These are phyloP conservation scores for Geotrichum ghanense DNA, from an alignment of 805 yeast species.

Conservation along the genomic window DNA sequence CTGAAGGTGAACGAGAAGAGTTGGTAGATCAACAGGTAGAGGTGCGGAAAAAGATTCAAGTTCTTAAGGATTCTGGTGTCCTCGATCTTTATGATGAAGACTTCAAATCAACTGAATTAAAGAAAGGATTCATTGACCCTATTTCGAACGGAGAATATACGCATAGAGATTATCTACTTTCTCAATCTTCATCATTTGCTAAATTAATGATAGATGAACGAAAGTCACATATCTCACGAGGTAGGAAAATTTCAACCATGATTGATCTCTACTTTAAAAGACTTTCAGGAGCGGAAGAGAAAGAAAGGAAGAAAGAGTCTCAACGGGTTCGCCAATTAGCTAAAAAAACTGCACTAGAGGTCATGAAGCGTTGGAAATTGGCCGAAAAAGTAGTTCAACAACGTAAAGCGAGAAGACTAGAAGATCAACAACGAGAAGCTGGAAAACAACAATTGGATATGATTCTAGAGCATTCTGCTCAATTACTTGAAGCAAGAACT, in stretches of 20 bases:
- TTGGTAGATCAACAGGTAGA: constrained; percentile 42
- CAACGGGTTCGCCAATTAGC: constrained; percentile 59
- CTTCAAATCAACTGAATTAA: constrained; percentile 28
- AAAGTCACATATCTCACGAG: constrained; percentile 50
- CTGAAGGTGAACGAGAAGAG: constrained; percentile 48
- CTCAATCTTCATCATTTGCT: constrained; percentile 66
- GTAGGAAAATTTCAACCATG: constrained; percentile 67
- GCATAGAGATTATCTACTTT: constrained; percentile 60
- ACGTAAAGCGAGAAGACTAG: constrained; percentile 50
- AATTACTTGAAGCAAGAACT: constrained; percentile 75
- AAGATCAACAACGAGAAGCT: constrained; percentile 63
- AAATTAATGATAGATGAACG: constrained; percentile 57
- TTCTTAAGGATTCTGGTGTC: constrained; percentile 32
- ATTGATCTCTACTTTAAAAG: constrained; percentile 80
- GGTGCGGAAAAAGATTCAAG: constrained; percentile 33
- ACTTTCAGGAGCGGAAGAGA: constrained; percentile 78
- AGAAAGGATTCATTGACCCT: constrained; percentile 26
- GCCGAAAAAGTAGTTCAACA: constrained; percentile 73
- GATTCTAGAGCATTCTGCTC: constrained; percentile 85
- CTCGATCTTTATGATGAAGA: constrained; percentile 19
- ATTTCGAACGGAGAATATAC: constrained; percentile 34
- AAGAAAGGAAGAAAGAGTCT: constrained; percentile 65
- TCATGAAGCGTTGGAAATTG: constrained; percentile 79
- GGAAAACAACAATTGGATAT: constrained; percentile 82
- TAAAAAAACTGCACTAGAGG: constrained; percentile 71